Evolutionary conservation across 164 flowering plant genomes (phyloP).

Genomic region (Paratinospora sagittata): DNA sequence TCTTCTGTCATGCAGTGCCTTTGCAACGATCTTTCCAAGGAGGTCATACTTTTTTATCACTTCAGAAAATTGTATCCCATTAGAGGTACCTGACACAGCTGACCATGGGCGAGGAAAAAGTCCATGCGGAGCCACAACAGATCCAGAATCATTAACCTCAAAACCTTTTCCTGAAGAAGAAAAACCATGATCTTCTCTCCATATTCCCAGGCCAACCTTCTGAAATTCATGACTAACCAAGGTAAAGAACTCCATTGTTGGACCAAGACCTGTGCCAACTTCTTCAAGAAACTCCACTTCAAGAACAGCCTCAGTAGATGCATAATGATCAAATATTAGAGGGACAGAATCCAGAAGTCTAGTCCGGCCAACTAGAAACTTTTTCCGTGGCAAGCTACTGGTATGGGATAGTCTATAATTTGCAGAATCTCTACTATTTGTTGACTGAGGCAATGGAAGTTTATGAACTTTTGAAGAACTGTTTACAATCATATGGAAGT

Average conservation of each 20-base stretch:
- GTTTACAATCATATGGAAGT: slow-evolving; percentile 55
- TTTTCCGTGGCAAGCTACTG: slow-evolving; percentile 47
- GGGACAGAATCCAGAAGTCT: slow-evolving; percentile 66
- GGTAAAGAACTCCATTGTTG: slow-evolving; percentile 91
- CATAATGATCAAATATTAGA: slow-evolving; percentile 59
- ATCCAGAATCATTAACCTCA: slow-evolving; percentile 19
- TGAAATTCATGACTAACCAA: slow-evolving; percentile 86
- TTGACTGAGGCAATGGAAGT: slow-evolving; percentile 9
- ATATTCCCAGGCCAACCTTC: slow-evolving; percentile 68
- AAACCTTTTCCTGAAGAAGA: slow-evolving; percentile 9
- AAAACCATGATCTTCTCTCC: slow-evolving; percentile 62
- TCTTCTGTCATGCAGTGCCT: slow-evolving; percentile 89
- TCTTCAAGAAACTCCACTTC: slow-evolving; percentile 81
- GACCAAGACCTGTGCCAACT: slow-evolving; percentile 97
- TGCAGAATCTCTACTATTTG: slow-evolving; percentile 21
- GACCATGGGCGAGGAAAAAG: slow-evolving; percentile 97
- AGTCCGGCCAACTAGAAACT: slow-evolving; percentile 51
- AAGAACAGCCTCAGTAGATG: slow-evolving; percentile 36
- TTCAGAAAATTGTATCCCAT: slow-evolving; percentile 36
- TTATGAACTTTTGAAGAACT: slow-evolving; percentile 32
- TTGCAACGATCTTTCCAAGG: slow-evolving; percentile 79
- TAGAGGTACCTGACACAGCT: slow-evolving; percentile 22
- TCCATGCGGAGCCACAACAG: slow-evolving; percentile 43
- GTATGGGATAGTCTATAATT: slow-evolving; percentile 37
- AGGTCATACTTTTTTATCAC: slow-evolving; percentile 65